These are phyloP conservation scores for Cytidiella melzeri DNA, from an alignment of 768 basidiomycete genomes.

Conservation along the genomic window DNA sequence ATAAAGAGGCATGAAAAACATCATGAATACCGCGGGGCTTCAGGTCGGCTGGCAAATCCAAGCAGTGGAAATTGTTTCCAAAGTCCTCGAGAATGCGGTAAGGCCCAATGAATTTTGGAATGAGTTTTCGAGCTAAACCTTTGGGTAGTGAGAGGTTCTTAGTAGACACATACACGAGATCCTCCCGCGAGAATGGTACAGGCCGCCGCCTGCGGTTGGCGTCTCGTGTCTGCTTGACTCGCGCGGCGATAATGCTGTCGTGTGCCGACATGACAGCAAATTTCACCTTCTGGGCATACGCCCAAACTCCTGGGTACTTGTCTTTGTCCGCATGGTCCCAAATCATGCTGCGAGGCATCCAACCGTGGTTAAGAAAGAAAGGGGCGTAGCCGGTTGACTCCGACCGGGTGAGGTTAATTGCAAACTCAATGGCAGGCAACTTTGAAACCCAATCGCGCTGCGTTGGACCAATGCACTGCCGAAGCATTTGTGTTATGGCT, in stretches of 20 bases:
- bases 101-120: slow-evolving; percentile 26
- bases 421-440: no score
- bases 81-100: slow-evolving; percentile 17
- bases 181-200: slow-evolving; percentile 16
- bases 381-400: slow-evolving; percentile 30
- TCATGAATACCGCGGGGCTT: no score
- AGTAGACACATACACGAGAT: no score
- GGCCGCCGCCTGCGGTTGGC: slow-evolving; percentile 21
- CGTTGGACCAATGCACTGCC: slow-evolving; percentile 20
- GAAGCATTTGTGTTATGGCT: slow-evolving; percentile 27
- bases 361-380: no score
- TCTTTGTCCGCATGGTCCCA: no score
- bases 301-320: no score
- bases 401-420: slow-evolving; percentile 29
- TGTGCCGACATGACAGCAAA: slow-evolving; percentile 27
- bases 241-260: slow-evolving; percentile 25
- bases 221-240: no score
- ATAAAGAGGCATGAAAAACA: no score
- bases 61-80: slow-evolving; percentile 13
- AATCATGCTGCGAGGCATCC: slow-evolving; percentile 26
- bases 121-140: slow-evolving; percentile 20
- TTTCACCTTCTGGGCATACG: slow-evolving; percentile 24
- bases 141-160: slow-evolving; percentile 13
- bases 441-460: slow-evolving; percentile 28
- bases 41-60: slow-evolving; percentile 24